These are phyloP conservation scores for Mycocentrospora acerina DNA, from an alignment of 2,329 filamentous ascomycete species.

Conservation along the genomic window DNA sequence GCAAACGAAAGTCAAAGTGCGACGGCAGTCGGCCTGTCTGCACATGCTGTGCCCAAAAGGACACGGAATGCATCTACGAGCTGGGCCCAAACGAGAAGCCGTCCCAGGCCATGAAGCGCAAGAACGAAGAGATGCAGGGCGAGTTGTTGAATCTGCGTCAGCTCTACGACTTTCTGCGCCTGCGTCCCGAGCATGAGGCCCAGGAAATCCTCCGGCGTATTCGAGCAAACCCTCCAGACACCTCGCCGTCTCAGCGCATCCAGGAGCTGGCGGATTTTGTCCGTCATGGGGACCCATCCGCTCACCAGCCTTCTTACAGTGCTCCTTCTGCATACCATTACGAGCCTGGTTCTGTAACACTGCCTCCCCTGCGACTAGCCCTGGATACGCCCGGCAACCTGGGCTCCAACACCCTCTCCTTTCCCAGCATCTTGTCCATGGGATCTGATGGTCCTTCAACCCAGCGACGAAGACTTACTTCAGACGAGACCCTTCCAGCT, in stretches of 20 bases:
- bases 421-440: conserved; percentile 18
- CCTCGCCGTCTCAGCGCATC: conserved; percentile 24
- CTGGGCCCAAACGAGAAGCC: conserved; percentile 39
- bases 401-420: conserved; percentile 15
- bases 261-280: conserved; percentile 28
- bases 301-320: conserved; percentile 5
- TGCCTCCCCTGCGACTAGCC: conserved; percentile 33
- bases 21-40: conserved; percentile 34
- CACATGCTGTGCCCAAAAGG: conserved; percentile 36
- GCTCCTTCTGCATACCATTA: conserved; percentile 1
- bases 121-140: conserved; percentile 40
- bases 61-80: conserved; percentile 35
- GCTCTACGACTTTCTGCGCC: conserved; percentile 33
- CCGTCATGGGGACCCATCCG: conserved; percentile 18
- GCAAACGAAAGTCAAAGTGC: conserved; percentile 39
- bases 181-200: conserved; percentile 34
- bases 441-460: conserved; percentile 20
- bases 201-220: conserved; percentile 31
- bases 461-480: conserved; percentile 27
- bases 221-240: conserved; percentile 17
- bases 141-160: conserved; percentile 35
- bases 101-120: conserved; percentile 39
- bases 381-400: conserved; percentile 21
- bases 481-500: conserved; percentile 27
- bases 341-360: conserved; percentile 18